Base-by-base conservation (phyloP, 805 yeast species). In the Komagataella populi region DNA sequence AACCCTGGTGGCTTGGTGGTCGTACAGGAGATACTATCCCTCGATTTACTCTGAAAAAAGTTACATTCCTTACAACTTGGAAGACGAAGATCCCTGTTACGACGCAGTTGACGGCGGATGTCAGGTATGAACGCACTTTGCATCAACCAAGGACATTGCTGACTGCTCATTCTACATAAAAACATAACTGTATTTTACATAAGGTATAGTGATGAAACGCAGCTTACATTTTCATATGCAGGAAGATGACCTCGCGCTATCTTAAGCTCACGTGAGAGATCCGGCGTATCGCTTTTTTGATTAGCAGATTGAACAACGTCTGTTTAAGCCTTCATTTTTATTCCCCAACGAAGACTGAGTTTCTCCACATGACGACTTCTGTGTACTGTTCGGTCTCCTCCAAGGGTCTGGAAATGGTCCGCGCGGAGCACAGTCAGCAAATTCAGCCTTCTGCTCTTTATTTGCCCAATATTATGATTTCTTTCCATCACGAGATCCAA, bases 11-110 rank as follows among this genome's bases (percentile, higher is more conserved):
- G 91, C 90, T 0, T 69, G 67, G 64, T 73, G 78, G 73, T 68
- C 77, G 23, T 83, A 82, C 57, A 63, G 73, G 56, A 66, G 83
- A 43, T 64, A 73, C 46, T 82, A 74, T 65, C 84, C 84, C 1
- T 20, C 57, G 2, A 51, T 75, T 22, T 52, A 57, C 1, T 56
- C 63, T 51, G 54, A 55, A 1, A 57, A 57, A 45, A 62, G 73
- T 54, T 74, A 70, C 57, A 70, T 70, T 47, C 81, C 81, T 0
- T 60, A 61, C 48, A 50, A 57, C 10, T 49, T 63, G 23, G 47
- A 59, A 3, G 59, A 58, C 14, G 59, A 56, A 24, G 55, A 50
- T 7, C n/a, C 16, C 24, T 45, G 47, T 22, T 14, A 14, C n/a
- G 7, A 22, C 2, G 22, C 47, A 14, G 52, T 49, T 20, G 23